Base-by-base conservation (phyloP, 2,329 filamentous ascomycete species). In the Periconia sp. region DNA sequence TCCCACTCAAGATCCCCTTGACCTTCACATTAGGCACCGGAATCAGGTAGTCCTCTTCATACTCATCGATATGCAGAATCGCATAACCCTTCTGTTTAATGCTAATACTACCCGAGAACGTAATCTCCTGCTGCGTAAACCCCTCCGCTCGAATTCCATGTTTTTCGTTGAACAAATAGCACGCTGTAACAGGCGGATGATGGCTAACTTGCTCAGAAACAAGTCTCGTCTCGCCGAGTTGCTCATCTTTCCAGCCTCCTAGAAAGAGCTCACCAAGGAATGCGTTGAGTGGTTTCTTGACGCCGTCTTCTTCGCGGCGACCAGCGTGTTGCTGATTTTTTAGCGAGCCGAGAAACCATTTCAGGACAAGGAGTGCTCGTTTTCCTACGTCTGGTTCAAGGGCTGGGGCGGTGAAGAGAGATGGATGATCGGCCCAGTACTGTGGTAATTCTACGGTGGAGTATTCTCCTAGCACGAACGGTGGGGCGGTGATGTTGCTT, bases 201-300 rank as follows among this genome's bases (percentile, higher is more conserved):
- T 76, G 74, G 48, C 66, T 70, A 23, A 75, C 73, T 59, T 77
- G 74, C 54, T 77, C 73, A 11, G 68, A 65, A 1, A 76, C 62
- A 7, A 76, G 50, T 25, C 58, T 65, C 3, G 72, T 75, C 38
- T 70, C 65, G 13, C 72, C 70, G 16, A 65, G 54, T 26, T 68
- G 63, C n/a, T 55, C 54, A 21, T 56, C 53, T 6, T 59, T 46
- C 55, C 57, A 68, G 12, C 39, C 51, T 11, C 64, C 74, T 3
- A 77, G 42, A 49, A 78, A 78, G 1, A 78, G 39, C 41, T 78
- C 75, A 0, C 76, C 75, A 2, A 78, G 61, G 38, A 78, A 78
- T 1, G 76, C 73, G 47, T 79, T 79, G 34, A 79, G 55, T 0
- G 77, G 76, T 50, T 79, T 80, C 62, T 77, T 79, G 1, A 75